Percentiles rank a stretch among this genome's conserved stretches.
phyloP scores from a whole-genome alignment of 2,329 filamentous ascomycete genomes.

The Karstenula rhodostoma region DNA sequence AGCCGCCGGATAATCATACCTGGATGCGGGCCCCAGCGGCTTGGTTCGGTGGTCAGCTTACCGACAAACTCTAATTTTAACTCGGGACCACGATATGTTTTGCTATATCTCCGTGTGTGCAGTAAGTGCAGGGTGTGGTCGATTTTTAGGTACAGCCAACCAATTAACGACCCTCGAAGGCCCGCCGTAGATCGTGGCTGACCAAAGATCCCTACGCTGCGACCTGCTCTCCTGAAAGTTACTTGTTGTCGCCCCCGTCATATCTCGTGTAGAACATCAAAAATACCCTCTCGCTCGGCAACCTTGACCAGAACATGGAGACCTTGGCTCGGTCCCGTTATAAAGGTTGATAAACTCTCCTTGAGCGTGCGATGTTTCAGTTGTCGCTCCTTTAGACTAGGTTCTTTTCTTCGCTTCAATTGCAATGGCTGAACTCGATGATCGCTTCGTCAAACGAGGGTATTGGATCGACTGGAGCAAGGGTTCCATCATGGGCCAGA shows the following conservation, averaged over 20 bases:
- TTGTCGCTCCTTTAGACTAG: not conserved
- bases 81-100: not conserved
- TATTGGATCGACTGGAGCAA: constrained; percentile 21
- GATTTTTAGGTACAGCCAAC: not conserved
- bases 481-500: constrained; percentile 22
- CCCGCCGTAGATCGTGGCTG: not conserved
- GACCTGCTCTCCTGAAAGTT: not conserved
- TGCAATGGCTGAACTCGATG: constrained; percentile 24
- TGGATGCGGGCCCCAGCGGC: not conserved
- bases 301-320: not conserved
- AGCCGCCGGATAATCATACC: constrained; percentile 2
- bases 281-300: not conserved
- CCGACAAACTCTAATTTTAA: not conserved
- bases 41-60: constrained; percentile 10
- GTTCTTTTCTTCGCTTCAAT: not conserved
- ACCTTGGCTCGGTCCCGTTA: not conserved
- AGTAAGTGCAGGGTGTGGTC: not conserved
- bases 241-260: not conserved
- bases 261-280: constrained; percentile 2
- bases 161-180: not conserved
- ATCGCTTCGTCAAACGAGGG: constrained; percentile 21
- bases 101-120: not conserved
- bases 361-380: not conserved
- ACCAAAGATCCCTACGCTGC: not conserved
- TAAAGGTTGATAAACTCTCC: not conserved